Evolutionary conservation across 768 basidiomycete species (phyloP).

Genomic region (Suillus decipiens): DNA sequence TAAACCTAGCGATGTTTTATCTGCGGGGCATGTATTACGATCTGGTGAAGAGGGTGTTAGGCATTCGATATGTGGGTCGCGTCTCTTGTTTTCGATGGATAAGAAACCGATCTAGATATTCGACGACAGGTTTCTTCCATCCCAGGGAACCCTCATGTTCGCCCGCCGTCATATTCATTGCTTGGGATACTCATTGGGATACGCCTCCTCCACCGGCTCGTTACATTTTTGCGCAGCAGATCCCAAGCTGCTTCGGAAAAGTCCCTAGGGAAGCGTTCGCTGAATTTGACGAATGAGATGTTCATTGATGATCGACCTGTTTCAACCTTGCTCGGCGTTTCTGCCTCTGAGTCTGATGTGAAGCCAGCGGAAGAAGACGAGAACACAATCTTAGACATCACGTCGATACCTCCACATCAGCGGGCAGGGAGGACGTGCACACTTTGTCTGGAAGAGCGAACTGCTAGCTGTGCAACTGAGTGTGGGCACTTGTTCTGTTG

Average conservation of each 20-base stretch:
- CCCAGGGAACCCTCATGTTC: slow-evolving; percentile 66
- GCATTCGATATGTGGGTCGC: slow-evolving; percentile 63
- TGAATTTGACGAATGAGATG: slow-evolving; percentile 37
- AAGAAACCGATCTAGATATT: not conserved
- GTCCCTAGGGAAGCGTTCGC: slow-evolving; percentile 36
- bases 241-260: slow-evolving; percentile 26
- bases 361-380: slow-evolving; percentile 71
- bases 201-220: slow-evolving; percentile 63
- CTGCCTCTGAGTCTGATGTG: slow-evolving; percentile 52
- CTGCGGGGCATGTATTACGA: slow-evolving; percentile 80
- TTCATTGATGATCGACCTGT: slow-evolving; percentile 64
- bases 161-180: slow-evolving; percentile 85
- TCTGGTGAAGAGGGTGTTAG: slow-evolving; percentile 62
- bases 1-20: slow-evolving; percentile 83
- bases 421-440: slow-evolving; percentile 74
- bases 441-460: slow-evolving; percentile 83
- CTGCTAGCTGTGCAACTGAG: slow-evolving; percentile 79
- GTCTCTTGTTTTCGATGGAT: not conserved
- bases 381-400: slow-evolving; percentile 63
- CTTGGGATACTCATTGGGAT: slow-evolving; percentile 72
- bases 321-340: slow-evolving; percentile 51
- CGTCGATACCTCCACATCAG: slow-evolving; percentile 49
- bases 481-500: slow-evolving; percentile 92
- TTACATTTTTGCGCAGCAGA: slow-evolving; percentile 43
- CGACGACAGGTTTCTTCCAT: slow-evolving; percentile 65